Evolutionary conservation across 2,329 filamentous ascomycete species (phyloP).

Genomic region (Microdochium paspali): DNA sequence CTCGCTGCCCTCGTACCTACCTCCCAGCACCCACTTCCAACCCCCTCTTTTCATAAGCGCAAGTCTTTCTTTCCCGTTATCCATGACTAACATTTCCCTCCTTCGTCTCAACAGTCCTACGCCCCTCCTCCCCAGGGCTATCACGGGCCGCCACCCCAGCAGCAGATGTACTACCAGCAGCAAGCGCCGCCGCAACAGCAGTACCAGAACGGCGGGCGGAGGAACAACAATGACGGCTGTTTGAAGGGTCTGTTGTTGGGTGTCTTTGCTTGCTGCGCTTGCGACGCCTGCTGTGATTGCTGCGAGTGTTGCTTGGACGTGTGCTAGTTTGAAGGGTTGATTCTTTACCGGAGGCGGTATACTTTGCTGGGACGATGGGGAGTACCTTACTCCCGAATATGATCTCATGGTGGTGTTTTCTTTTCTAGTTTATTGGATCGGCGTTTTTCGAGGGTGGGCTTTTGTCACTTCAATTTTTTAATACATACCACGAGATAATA

Average conservation of each 20-base stretch:
- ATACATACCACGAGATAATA: no score
- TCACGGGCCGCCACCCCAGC: slow-evolving; percentile 21
- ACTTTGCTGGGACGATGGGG: no score
- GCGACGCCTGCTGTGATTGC: slow-evolving; percentile 37
- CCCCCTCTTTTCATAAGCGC: background rate
- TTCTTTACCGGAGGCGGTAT: no score
- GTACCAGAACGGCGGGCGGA: no score
- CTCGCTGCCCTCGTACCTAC: background rate
- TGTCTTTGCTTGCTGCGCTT: slow-evolving; percentile 40
- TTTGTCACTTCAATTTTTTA: no score
- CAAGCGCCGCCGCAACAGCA: slow-evolving; percentile 24
- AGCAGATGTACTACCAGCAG: slow-evolving; percentile 36
- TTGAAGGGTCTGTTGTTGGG: slow-evolving; percentile 35
- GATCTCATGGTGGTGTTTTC: no score
- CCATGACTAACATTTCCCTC: no score
- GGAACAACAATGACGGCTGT: slow-evolving; percentile 27
- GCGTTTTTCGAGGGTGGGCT: no score
- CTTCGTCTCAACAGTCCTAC: background rate
- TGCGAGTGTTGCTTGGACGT: slow-evolving; percentile 29
- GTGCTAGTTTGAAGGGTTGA: slow-evolving; percentile 15
- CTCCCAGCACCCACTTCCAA: background rate
- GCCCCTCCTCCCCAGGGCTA: slow-evolving; percentile 12
- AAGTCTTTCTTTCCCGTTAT: no score
- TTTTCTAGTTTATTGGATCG: no score
- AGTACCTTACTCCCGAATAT: no score